Percentiles rank a stretch among this genome's conserved stretches.
Evolutionary conservation across 352 stramenopile genomes (phyloP).

Genomic region (Hyaloperonospora arabidopsidis): DNA sequence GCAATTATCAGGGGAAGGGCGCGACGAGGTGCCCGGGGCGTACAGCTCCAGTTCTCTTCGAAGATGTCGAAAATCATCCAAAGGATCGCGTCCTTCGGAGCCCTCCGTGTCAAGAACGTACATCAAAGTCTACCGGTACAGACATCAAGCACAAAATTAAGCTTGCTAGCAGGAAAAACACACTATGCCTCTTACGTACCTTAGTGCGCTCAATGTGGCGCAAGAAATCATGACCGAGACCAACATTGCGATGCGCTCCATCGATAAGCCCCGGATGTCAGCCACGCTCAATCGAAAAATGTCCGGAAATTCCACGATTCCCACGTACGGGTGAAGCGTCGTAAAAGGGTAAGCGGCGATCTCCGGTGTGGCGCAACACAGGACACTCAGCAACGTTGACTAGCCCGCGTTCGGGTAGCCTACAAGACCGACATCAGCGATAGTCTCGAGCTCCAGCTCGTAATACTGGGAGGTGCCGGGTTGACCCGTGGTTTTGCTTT

Average conservation of each 20-base stretch:
- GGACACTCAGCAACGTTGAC: conserved; percentile 90
- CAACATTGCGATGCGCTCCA: conserved; percentile 90
- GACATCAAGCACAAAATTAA: background rate
- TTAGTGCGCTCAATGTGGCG: conserved; percentile 97
- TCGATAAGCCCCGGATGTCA: conserved; percentile 86
- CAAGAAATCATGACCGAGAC: conserved; percentile 98
- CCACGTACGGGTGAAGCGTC: conserved; percentile 93
- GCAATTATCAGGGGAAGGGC: conserved; percentile 79
- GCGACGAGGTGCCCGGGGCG: conserved; percentile 74
- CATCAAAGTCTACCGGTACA: conserved; percentile 55
- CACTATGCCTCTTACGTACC: conserved; percentile 32
- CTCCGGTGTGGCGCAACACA: conserved; percentile 89
- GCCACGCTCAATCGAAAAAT: conserved; percentile 88
- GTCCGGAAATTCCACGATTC: conserved; percentile 92
- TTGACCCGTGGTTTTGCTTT: conserved; percentile 78
- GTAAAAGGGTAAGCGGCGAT: conserved; percentile 98
- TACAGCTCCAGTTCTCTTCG: conserved; percentile 84
- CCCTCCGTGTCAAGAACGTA: conserved; percentile 81
- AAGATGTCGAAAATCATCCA: conserved; percentile 69
- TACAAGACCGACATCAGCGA: conserved; percentile 97
- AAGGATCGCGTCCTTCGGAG: conserved; percentile 67
- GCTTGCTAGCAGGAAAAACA: background rate
- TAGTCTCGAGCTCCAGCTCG: conserved; percentile 96
- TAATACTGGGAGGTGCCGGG: conserved; percentile 92
- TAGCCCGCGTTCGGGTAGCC: conserved; percentile 99